Evolutionary conservation across 176 grass and related monocot genomes (phyloP).

Genomic region (Calamus simplicifolius): DNA sequence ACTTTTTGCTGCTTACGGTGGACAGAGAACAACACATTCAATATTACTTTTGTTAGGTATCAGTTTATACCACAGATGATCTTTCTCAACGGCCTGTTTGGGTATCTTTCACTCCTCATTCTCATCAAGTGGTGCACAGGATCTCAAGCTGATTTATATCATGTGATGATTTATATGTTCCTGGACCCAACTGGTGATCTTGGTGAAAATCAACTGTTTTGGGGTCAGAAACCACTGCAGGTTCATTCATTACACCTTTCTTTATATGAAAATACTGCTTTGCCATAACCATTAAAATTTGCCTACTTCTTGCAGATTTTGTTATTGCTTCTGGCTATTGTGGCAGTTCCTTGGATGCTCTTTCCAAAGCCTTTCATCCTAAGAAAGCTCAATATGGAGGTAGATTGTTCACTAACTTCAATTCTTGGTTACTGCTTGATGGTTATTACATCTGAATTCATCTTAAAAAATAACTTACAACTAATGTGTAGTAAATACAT

Average conservation of each 20-base stretch:
- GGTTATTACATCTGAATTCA: too few relatives aligned
- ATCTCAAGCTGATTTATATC: slow-evolving; percentile 94
- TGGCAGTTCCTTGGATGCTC: slow-evolving; percentile 99
- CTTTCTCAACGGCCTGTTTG: slow-evolving; percentile 98
- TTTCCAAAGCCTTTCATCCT: slow-evolving; percentile 95
- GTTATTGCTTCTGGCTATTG: slow-evolving; percentile 68
- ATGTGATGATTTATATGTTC: slow-evolving; percentile 99
- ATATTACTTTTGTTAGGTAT: slow-evolving; percentile 43
- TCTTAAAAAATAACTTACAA: too few relatives aligned
- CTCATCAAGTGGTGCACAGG: slow-evolving; percentile 94
- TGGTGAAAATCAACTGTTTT: slow-evolving; percentile 96
- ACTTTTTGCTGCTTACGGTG: neutral
- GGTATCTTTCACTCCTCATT: slow-evolving; percentile 92
- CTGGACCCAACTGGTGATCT: slow-evolving; percentile 86
- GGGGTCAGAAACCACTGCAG: slow-evolving; percentile 92
- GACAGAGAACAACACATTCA: neutral
- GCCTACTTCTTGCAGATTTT: slow-evolving; percentile 58
- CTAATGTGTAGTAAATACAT: too few relatives aligned
- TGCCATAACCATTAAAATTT: slow-evolving; percentile 16
- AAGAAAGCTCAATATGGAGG: slow-evolving; percentile 87
- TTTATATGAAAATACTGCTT: neutral
- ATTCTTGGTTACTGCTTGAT: neutral
- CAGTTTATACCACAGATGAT: slow-evolving; percentile 97
- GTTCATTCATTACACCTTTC: slow-evolving; percentile 30
- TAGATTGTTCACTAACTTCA: slow-evolving; percentile 16